phyloP scores from a whole-genome alignment of 2,329 filamentous ascomycete genomes.

The Penicillium sp. region DNA sequence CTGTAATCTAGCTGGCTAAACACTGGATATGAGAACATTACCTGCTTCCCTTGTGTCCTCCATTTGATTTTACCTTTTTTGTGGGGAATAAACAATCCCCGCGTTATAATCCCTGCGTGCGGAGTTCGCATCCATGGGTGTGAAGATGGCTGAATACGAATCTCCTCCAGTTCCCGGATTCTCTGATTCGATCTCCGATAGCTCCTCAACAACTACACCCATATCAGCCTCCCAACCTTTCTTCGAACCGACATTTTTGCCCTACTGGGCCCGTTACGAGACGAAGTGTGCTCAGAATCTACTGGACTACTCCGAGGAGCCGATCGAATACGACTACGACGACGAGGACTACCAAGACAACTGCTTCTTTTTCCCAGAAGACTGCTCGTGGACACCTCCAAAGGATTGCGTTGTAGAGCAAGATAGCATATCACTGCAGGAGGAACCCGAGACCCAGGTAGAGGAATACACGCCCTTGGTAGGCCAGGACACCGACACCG shows the following conservation, averaged over 20 bases:
- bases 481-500: constrained; percentile 3
- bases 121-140: constrained; percentile 15
- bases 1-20: neutral
- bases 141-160: constrained; percentile 30
- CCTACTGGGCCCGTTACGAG: constrained; percentile 41
- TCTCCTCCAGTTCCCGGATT: constrained; percentile 21
- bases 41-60: constrained; percentile 6
- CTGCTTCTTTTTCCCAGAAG: constrained; percentile 46
- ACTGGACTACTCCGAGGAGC: constrained; percentile 40
- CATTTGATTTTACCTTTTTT: neutral
- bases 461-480: constrained; percentile 13
- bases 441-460: constrained; percentile 7
- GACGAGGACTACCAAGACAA: constrained; percentile 44
- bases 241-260: constrained; percentile 29
- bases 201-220: constrained; percentile 4
- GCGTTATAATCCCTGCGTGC: neutral
- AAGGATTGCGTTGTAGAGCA: constrained; percentile 30
- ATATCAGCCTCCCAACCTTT: neutral
- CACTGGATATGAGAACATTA: constrained; percentile 13
- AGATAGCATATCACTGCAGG: constrained; percentile 12
- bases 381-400: constrained; percentile 41
- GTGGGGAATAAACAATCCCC: constrained; percentile 4
- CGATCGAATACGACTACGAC: constrained; percentile 45
- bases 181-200: constrained; percentile 12
- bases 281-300: constrained; percentile 42